phyloP scores from a whole-genome alignment of 495 filamentous ascomycete species.

The Xylaria intraflava region DNA sequence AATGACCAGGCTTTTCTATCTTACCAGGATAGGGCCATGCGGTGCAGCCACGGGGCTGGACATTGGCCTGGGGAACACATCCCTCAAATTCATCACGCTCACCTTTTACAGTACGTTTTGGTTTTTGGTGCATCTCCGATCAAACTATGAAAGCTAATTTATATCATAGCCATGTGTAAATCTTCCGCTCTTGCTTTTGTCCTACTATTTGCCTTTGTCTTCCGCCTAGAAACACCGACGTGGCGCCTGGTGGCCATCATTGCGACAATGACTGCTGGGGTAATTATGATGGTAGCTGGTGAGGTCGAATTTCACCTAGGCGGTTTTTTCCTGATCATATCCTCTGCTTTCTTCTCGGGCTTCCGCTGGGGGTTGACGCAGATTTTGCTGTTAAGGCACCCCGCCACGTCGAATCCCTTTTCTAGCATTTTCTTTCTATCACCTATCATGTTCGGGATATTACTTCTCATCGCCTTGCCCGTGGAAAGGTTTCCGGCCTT shows the following conservation, averaged over 20 bases:
- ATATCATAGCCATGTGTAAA: slow-evolving; percentile 84
- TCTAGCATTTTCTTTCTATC: slow-evolving; percentile 95
- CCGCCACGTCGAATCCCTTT: slow-evolving; percentile 94
- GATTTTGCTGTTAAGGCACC: slow-evolving; percentile 88
- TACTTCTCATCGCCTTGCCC: slow-evolving; percentile 73
- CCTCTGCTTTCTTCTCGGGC: slow-evolving; percentile 88
- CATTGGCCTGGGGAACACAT: slow-evolving; percentile 94
- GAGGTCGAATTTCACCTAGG: slow-evolving; percentile 86
- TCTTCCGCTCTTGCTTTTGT: slow-evolving; percentile 94
- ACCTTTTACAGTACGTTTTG: slow-evolving; percentile 80
- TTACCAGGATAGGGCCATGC: slow-evolving; percentile 89
- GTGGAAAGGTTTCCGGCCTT: slow-evolving; percentile 74
- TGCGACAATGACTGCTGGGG: slow-evolving; percentile 84
- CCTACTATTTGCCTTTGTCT: slow-evolving; percentile 89
- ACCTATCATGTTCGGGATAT: slow-evolving; percentile 86
- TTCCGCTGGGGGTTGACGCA: slow-evolving; percentile 98
- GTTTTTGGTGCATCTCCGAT: neutral
- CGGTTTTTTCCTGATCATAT: slow-evolving; percentile 88
- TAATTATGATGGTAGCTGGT: slow-evolving; percentile 98
- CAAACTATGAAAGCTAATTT: neutral
- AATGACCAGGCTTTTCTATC: slow-evolving; percentile 89
- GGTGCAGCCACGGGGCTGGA: slow-evolving; percentile 90
- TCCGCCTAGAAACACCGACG: slow-evolving; percentile 83
- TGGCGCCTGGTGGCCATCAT: slow-evolving; percentile 83
- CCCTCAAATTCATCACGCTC: slow-evolving; percentile 87